Conservation (phyloP, 2,329 filamentous ascomycete species). For the Monosporascus sp. region DNA sequence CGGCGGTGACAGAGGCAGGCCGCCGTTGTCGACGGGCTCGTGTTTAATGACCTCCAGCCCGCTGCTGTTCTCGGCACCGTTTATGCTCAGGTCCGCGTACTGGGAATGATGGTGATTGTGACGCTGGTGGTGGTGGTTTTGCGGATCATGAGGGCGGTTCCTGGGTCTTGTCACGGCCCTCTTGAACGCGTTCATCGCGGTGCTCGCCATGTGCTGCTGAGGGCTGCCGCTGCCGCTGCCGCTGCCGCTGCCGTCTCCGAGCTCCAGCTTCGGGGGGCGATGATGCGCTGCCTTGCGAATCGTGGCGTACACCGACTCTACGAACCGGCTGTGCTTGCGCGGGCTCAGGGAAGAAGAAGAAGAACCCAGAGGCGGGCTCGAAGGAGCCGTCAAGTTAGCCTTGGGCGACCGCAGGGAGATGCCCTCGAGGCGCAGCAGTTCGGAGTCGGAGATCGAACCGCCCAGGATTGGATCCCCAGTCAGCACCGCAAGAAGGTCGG, state of each 20-base stretch:
- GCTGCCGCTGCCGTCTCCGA: background rate
- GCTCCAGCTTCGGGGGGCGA: conserved; percentile 5
- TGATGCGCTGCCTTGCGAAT: conserved; percentile 20
- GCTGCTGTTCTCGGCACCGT: conserved; percentile 11
- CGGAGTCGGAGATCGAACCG: conserved; percentile 42
- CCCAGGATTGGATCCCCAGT: conserved; percentile 22
- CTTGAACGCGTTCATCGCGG: background rate
- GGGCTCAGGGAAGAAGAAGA: conserved; percentile 14
- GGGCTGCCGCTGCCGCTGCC: background rate
- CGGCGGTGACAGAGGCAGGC: conserved; percentile 24
- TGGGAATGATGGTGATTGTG: background rate
- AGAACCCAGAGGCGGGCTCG: conserved; percentile 22
- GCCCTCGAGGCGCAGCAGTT: conserved; percentile 41
- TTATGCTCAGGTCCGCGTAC: background rate
- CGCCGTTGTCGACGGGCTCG: conserved; percentile 17
- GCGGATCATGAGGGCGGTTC: background rate
- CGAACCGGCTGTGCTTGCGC: conserved; percentile 20
- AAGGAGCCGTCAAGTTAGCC: conserved; percentile 17
- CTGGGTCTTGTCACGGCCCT: background rate
- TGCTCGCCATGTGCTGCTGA: background rate
- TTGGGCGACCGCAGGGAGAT: conserved; percentile 36
- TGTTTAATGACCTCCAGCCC: conserved; percentile 7
- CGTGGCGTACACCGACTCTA: conserved; percentile 23
- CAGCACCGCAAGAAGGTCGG: conserved; percentile 10
- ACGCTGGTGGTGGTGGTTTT: background rate